phyloP scores from a whole-genome alignment of 495 filamentous ascomycete genomes.

The Neurospora tetraspora region DNA sequence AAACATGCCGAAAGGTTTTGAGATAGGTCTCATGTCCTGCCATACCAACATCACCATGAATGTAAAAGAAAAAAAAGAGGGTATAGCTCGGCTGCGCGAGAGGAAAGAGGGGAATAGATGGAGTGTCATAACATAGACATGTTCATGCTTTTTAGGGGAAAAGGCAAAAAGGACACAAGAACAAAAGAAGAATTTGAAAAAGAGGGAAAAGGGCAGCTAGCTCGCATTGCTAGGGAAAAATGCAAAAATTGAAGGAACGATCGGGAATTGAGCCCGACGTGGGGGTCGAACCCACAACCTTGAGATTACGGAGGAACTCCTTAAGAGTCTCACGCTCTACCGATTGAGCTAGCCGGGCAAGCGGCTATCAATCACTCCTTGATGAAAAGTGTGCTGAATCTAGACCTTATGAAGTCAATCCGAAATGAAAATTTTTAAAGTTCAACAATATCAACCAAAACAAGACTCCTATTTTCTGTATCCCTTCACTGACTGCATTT shows the following conservation, averaged over 20 bases:
- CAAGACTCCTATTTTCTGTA: not conserved
- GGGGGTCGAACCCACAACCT: not conserved
- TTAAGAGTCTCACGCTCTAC: constrained; percentile 70
- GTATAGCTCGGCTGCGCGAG: not conserved
- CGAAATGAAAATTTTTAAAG: not conserved
- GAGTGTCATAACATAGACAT: not conserved
- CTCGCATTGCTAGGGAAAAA: not conserved
- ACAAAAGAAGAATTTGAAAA: not conserved
- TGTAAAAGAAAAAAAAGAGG: not conserved
- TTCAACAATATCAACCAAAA: not conserved
- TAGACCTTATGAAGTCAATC: not conserved
- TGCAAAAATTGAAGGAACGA: not conserved
- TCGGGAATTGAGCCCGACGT: not conserved
- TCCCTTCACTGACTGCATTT: not conserved
- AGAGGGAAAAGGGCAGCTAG: not conserved
- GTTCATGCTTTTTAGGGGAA: not conserved
- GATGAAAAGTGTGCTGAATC: not conserved
- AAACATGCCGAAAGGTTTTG: not conserved
- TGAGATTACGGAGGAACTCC: not conserved
- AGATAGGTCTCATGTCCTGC: no score
- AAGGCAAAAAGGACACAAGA: not conserved
- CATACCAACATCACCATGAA: not conserved
- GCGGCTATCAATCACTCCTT: constrained; percentile 1
- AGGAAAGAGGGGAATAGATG: not conserved
- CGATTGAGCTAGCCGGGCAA: constrained; percentile 50